phyloP scores from a whole-genome alignment of 441 rosid species.

The Raphanus hybrid region DNA sequence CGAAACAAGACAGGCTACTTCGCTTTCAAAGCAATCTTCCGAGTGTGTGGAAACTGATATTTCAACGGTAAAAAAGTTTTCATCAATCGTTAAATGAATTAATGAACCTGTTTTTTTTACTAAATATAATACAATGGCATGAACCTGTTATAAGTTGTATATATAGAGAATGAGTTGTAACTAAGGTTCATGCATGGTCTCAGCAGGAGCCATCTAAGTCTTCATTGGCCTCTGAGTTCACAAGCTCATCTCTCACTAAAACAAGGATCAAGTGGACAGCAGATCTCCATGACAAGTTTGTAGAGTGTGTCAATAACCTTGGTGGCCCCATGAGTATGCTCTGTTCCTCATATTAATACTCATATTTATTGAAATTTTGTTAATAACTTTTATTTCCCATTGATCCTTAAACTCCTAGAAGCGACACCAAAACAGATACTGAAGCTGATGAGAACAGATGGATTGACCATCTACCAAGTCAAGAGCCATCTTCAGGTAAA shows the following conservation, averaged over 20 bases:
- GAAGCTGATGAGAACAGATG: conserved; percentile 72
- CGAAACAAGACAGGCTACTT: not conserved
- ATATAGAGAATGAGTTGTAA: not conserved
- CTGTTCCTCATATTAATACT: conserved; percentile 3
- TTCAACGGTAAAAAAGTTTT: conserved; percentile 11
- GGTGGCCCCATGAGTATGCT: conserved; percentile 82
- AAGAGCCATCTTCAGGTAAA: conserved; percentile 86
- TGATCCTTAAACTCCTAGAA: conserved; percentile 16
- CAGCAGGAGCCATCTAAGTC: conserved; percentile 9
- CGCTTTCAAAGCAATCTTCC: conserved; percentile 23
- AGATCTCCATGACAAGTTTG: conserved; percentile 38
- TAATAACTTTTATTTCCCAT: not conserved
- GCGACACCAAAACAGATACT: conserved; percentile 82
- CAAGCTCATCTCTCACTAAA: conserved; percentile 16
- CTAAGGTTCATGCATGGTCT: not conserved
- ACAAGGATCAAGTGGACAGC: conserved; percentile 28
- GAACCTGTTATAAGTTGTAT: not conserved
- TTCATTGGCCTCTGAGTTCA: conserved; percentile 13
- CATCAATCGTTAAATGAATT: not conserved
- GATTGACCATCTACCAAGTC: conserved; percentile 77
- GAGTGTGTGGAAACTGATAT: conserved; percentile 8
- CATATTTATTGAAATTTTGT: not conserved
- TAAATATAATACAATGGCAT: too few relatives aligned
- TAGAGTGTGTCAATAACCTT: conserved; percentile 67
- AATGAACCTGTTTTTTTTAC: not conserved